Evolutionary conservation across 148 eudicot species (phyloP).

Genomic region (Camellia granthamiana): DNA sequence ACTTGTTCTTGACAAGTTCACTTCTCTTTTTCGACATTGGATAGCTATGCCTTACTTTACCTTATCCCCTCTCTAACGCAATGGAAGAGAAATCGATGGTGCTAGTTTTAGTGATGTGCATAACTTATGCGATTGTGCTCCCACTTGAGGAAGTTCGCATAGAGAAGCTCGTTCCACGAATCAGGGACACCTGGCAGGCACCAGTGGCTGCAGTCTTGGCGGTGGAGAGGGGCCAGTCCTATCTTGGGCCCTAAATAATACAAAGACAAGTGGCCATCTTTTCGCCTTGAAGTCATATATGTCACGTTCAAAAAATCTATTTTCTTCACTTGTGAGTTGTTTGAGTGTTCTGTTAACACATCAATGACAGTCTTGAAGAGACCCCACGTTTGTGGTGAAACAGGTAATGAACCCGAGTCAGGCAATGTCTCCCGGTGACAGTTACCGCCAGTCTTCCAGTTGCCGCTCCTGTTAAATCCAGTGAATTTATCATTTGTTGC

Average conservation of each 20-base stretch:
- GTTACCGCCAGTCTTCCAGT: constrained; percentile 74
- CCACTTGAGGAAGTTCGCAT: constrained; percentile 50
- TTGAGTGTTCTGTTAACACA: constrained; percentile 31
- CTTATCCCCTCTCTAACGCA: background rate
- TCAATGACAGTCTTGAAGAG: constrained; percentile 37
- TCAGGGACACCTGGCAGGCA: constrained; percentile 92
- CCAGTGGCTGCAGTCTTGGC: constrained; percentile 96
- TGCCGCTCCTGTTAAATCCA: constrained; percentile 55
- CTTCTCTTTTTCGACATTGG: background rate
- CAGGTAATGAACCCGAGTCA: constrained; percentile 34
- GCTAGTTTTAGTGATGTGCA: background rate
- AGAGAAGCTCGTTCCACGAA: constrained; percentile 80
- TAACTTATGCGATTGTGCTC: constrained; percentile 5
- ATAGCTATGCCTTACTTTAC: background rate
- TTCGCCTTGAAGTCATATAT: constrained; percentile 53
- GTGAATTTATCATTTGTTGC: constrained; percentile 11
- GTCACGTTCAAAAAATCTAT: constrained; percentile 59
- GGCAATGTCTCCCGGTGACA: constrained; percentile 75
- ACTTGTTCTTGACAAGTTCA: background rate
- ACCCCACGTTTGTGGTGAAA: constrained; percentile 24
- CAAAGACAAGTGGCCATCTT: constrained; percentile 75
- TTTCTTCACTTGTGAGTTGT: constrained; percentile 18
- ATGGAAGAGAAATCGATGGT: background rate
- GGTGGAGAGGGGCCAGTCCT: constrained; percentile 45
- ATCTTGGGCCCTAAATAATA: constrained; percentile 49